These are phyloP conservation scores for Penicillium sp. DNA, from an alignment of 2,329 filamentous ascomycete species.

Conservation along the genomic window DNA sequence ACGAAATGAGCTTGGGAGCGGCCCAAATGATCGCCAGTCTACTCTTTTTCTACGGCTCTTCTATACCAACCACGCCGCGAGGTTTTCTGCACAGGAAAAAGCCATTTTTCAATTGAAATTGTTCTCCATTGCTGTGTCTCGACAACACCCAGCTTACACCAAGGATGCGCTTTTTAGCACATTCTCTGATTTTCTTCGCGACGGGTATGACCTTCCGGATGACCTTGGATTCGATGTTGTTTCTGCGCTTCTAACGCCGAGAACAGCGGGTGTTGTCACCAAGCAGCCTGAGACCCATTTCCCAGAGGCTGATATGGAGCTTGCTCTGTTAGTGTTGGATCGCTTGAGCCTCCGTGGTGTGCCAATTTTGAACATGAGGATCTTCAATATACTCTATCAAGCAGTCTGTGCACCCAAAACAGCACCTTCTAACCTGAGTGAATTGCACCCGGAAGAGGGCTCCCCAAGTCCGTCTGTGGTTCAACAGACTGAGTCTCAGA, in stretches of 20 bases:
- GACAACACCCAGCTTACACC: conserved; percentile 41
- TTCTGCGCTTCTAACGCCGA: conserved; percentile 35
- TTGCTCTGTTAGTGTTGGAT: conserved; percentile 43
- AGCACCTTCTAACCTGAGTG: conserved; percentile 1
- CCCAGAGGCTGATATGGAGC: conserved; percentile 29
- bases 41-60: conserved; percentile 46
- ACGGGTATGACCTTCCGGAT: conserved; percentile 36
- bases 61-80: conserved; percentile 30
- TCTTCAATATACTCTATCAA: conserved; percentile 48
- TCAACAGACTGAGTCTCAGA: conserved; percentile 11
- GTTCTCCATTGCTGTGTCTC: conserved; percentile 35
- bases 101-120: conserved; percentile 38
- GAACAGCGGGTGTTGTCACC: conserved; percentile 6
- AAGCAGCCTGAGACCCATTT: conserved; percentile 14
- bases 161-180: conserved; percentile 32
- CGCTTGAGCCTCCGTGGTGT: conserved; percentile 42
- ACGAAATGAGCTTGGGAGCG: conserved; percentile 35
- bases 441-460: conserved; percentile 36
- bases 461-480: conserved; percentile 3
- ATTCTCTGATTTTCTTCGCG: conserved; percentile 35
- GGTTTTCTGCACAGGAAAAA: conserved; percentile 28
- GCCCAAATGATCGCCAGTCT: conserved; percentile 36
- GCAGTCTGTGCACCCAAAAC: conserved; percentile 35
- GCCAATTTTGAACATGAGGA: conserved; percentile 43
- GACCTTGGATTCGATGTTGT: conserved; percentile 37